phyloP scores from a whole-genome alignment of 176 grass and related monocot genomes.

The Raddia guianensis region DNA sequence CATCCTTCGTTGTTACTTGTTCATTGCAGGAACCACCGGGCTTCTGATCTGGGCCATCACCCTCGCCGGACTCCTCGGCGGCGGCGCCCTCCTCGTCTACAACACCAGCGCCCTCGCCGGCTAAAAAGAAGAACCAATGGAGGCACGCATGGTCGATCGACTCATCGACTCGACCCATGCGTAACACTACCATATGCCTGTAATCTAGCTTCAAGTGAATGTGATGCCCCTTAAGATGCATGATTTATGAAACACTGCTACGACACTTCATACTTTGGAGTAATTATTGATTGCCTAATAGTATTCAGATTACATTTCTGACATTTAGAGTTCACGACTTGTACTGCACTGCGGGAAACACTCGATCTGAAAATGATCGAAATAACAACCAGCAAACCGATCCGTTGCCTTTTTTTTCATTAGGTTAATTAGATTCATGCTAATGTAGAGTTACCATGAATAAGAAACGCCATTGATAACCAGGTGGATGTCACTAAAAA shows the following conservation, averaged over 20 bases:
- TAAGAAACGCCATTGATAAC: too few species aligned
- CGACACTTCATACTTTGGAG: background rate
- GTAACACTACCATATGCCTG: slow-evolving; percentile 1
- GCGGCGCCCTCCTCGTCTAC: slow-evolving; percentile 93
- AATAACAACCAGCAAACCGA: background rate
- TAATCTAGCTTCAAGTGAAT: slow-evolving; percentile 23
- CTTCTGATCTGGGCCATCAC: slow-evolving; percentile 96
- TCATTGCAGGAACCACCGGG: slow-evolving; percentile 73
- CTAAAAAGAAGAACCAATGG: slow-evolving; percentile 41
- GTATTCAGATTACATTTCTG: background rate
- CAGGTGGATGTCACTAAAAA: too few species aligned
- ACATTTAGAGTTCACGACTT: background rate
- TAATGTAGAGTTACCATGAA: too few species aligned
- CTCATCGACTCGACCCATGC: background rate
- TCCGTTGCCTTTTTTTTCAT: too few species aligned
- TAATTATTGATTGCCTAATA: background rate
- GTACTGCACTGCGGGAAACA: background rate
- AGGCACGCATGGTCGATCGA: background rate
- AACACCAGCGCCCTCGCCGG: slow-evolving; percentile 85
- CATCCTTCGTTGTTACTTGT: background rate
- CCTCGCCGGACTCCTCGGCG: slow-evolving; percentile 72
- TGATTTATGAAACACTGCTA: slow-evolving; percentile 32
- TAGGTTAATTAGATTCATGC: too few species aligned
- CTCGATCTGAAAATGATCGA: background rate
- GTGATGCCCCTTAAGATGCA: slow-evolving; percentile 1